phyloP scores from a whole-genome alignment of 345 rosid genomes.

The Dimocarpus longan region DNA sequence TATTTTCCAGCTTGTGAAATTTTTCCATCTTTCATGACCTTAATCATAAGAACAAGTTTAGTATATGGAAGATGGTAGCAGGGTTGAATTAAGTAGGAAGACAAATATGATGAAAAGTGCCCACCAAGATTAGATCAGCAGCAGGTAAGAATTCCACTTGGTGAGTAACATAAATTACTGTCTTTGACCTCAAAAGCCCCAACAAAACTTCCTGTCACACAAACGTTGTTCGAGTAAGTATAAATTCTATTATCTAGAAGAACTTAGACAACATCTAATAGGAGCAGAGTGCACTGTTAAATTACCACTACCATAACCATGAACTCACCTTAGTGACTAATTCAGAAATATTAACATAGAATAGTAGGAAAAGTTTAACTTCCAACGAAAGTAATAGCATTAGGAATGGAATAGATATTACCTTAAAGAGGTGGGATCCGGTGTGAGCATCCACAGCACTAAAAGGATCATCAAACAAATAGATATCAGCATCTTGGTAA shows the following conservation, averaged over 20 bases:
- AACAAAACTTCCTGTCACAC: constrained; percentile 59
- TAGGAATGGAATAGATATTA: constrained; percentile 4
- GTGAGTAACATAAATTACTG: constrained; percentile 82
- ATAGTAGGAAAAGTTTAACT: not conserved
- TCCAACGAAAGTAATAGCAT: not conserved
- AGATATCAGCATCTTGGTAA: constrained; percentile 67
- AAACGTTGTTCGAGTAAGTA: constrained; percentile 14
- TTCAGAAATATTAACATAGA: not conserved
- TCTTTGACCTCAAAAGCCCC: constrained; percentile 53
- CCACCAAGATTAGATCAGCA: constrained; percentile 76
- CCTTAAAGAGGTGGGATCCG: constrained; percentile 63
- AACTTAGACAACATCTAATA: too few relatives aligned
- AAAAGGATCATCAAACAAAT: constrained; percentile 82
- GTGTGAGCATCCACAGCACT: constrained; percentile 88
- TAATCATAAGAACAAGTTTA: constrained; percentile 14
- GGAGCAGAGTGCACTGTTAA: too few relatives aligned
- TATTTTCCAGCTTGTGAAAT: constrained; percentile 76
- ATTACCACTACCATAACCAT: not conserved
- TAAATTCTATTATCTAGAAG: not conserved
- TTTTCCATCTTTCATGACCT: constrained; percentile 87
- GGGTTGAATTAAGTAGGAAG: not conserved
- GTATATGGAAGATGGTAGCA: not conserved
- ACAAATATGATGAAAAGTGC: constrained; percentile 20
- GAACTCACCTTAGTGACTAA: not conserved
- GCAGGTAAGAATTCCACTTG: constrained; percentile 82